These are phyloP conservation scores for Salix viminalis DNA, from an alignment of 345 rosid genomes.

Conservation along the genomic window DNA sequence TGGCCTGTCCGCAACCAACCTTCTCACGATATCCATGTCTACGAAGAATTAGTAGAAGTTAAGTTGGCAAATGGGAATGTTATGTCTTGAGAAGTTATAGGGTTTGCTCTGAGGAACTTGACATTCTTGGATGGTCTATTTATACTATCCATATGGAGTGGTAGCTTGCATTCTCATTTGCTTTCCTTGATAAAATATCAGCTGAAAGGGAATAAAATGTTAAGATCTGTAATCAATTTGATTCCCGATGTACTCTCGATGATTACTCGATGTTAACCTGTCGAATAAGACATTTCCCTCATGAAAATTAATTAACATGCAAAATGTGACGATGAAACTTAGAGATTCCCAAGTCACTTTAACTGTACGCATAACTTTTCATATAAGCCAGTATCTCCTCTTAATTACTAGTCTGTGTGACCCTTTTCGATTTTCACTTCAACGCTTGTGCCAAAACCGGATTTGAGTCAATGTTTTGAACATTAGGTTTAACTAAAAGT, in stretches of 20 bases:
- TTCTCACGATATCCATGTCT: conserved; percentile 41
- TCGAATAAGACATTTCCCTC: background rate
- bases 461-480: background rate
- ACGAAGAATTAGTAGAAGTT: background rate
- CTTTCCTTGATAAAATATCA: background rate
- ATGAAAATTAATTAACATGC: background rate
- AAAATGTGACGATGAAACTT: background rate
- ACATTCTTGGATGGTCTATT: conserved; percentile 17
- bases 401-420: no score
- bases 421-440: no score
- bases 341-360: background rate
- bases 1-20: conserved; percentile 61
- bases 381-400: background rate
- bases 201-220: conserved; percentile 10
- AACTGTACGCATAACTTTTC: background rate
- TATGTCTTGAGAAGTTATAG: background rate
- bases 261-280: conserved; percentile 7
- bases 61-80: background rate
- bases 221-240: background rate
- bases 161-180: no score
- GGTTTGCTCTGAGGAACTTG: conserved; percentile 12
- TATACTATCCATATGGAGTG: conserved; percentile 10
- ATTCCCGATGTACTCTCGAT: conserved; percentile 16
- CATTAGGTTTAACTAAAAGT: background rate
- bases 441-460: background rate